phyloP scores from a whole-genome alignment of 108 stramenopile species.

The Craspedostauros australis region DNA sequence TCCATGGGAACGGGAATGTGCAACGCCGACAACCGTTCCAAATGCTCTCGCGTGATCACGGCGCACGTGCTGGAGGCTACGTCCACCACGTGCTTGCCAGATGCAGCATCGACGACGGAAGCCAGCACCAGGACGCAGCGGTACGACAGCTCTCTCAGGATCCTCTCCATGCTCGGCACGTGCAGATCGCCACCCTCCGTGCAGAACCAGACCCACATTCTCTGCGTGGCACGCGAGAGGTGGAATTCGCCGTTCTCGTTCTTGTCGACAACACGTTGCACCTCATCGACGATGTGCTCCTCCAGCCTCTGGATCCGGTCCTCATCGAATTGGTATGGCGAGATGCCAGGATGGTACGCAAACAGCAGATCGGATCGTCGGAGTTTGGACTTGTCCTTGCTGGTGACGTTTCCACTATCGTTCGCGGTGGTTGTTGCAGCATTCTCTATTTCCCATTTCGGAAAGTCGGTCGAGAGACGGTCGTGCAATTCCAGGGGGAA shows the following conservation, averaged over 20 bases:
- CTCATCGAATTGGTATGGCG: constrained; percentile 32
- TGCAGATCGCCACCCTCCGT: constrained; percentile 14
- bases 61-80: constrained; percentile 18
- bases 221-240: constrained; percentile 6
- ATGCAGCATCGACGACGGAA: constrained; percentile 1
- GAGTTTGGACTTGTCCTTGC: constrained; percentile 14
- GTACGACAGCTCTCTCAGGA: constrained; percentile 20
- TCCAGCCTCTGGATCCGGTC: constrained; percentile 36
- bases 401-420: constrained; percentile 11
- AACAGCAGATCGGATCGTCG: constrained; percentile 49
- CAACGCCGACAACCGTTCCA: constrained; percentile 10
- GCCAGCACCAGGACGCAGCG: constrained; percentile 21
- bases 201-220: constrained; percentile 49
- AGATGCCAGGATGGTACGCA: constrained; percentile 40
- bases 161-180: constrained; percentile 20
- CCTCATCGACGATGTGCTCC: constrained; percentile 8
- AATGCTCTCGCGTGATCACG: constrained; percentile 11
- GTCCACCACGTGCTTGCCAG: constrained; percentile 22
- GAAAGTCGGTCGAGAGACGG: constrained; percentile 41
- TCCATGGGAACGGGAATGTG: constrained; percentile 12
- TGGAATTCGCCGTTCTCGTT: constrained; percentile 1
- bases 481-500: constrained; percentile 40
- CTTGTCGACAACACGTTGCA: constrained; percentile 2
- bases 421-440: constrained; percentile 15
- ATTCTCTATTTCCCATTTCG: constrained; percentile 41